Evolutionary conservation across 164 flowering plant species (phyloP).

Genomic region (Vitis rupestris): DNA sequence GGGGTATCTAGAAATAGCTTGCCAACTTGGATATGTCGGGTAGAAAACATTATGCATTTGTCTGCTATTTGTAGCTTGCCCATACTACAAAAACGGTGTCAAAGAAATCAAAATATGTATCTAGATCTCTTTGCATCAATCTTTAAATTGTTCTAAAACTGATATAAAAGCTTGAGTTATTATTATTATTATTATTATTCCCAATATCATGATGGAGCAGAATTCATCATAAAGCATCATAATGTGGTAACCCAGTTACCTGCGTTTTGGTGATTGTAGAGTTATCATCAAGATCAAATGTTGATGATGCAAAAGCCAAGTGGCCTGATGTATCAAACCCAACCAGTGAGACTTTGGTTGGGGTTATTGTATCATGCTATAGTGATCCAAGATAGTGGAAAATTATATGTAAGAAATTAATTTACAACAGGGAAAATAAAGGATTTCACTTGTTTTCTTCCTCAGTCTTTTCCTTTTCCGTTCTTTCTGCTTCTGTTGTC

Average conservation of each 20-base stretch:
- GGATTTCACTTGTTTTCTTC: slow-evolving; percentile 24
- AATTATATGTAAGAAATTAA: background rate
- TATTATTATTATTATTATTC: too few relatives aligned
- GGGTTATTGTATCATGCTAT: slow-evolving; percentile 41
- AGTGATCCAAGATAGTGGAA: slow-evolving; percentile 10
- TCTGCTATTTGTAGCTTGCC: too few relatives aligned
- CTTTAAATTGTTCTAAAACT: too few relatives aligned
- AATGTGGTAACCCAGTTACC: slow-evolving; percentile 20
- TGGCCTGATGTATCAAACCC: slow-evolving; percentile 52
- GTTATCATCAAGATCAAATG: slow-evolving; percentile 33
- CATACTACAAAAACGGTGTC: too few relatives aligned
- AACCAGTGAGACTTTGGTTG: slow-evolving; percentile 27
- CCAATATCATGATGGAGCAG: background rate
- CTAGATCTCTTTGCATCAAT: too few relatives aligned
- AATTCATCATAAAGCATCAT: slow-evolving; percentile 35
- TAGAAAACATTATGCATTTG: too few relatives aligned
- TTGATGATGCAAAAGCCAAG: slow-evolving; percentile 50
- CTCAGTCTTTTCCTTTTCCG: slow-evolving; percentile 25
- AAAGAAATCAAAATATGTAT: too few relatives aligned
- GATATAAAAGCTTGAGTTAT: too few relatives aligned
- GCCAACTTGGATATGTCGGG: too few relatives aligned
- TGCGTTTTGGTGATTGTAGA: slow-evolving; percentile 44
- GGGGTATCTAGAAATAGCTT: too few relatives aligned
- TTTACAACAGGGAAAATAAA: background rate
- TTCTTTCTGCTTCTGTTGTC: slow-evolving; percentile 40